phyloP scores from a whole-genome alignment of 768 basidiomycete genomes.

The Pilatotrama ljubarskyi region DNA sequence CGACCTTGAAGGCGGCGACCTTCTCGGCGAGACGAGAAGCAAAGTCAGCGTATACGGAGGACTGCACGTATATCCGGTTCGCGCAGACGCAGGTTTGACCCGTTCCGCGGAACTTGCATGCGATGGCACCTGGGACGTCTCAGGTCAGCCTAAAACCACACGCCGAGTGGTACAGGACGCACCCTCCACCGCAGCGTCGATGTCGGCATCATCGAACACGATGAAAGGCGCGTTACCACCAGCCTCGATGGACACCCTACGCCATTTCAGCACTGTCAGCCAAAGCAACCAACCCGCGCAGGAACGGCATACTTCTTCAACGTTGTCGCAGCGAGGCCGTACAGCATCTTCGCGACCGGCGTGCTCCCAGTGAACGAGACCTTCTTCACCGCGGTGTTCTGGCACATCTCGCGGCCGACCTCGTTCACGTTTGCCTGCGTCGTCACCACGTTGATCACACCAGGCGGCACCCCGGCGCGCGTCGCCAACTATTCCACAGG shows the following conservation, averaged over 20 bases:
- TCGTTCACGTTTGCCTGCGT: constrained; percentile 80
- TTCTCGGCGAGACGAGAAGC: constrained; percentile 82
- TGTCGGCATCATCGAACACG: constrained; percentile 94
- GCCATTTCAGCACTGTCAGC: not conserved
- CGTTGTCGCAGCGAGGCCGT: constrained; percentile 70
- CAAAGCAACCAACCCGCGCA: not conserved
- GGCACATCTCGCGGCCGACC: constrained; percentile 94
- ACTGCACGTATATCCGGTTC: constrained; percentile 92
- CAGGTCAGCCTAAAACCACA: too few relatives aligned
- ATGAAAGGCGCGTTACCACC: constrained; percentile 97
- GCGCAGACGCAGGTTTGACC: constrained; percentile 90
- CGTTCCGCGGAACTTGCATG: constrained; percentile 76
- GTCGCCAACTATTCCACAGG: constrained; percentile 56
- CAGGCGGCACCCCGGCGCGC: constrained; percentile 92
- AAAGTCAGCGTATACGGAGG: constrained; percentile 89
- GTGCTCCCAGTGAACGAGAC: constrained; percentile 92
- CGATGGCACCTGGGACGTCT: constrained; percentile 57
- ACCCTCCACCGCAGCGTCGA: constrained; percentile 90
- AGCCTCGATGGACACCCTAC: constrained; percentile 74
- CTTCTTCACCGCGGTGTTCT: constrained; percentile 83
- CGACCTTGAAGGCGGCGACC: constrained; percentile 83
- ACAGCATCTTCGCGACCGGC: constrained; percentile 73
- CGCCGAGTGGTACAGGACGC: constrained; percentile 20
- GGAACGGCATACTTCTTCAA: constrained; percentile 68
- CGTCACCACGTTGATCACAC: constrained; percentile 93